Conservation (phyloP, 1,284 basidiomycete genomes). For the Malassezia equina region DNA sequence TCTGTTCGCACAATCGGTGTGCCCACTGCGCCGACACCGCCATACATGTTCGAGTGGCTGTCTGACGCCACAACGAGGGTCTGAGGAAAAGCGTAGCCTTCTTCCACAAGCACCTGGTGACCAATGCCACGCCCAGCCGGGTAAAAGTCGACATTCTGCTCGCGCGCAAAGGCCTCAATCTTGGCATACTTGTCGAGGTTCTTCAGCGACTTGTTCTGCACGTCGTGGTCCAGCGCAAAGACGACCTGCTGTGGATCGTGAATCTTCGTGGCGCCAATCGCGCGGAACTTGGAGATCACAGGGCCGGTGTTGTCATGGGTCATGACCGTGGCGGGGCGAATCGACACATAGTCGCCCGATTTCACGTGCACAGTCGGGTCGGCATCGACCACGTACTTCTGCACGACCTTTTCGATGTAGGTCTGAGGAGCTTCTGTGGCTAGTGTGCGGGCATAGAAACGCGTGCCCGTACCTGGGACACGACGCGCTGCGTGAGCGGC, state of each 20-base stretch:
- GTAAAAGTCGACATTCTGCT: constrained; percentile 84
- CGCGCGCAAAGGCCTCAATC: constrained; percentile 82
- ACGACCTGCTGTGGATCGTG: constrained; percentile 75
- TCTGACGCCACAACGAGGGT: constrained; percentile 65
- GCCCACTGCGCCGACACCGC: constrained; percentile 89
- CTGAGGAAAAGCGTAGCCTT: constrained; percentile 47
- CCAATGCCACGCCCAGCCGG: constrained; percentile 97
- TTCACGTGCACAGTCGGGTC: constrained; percentile 58
- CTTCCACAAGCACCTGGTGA: constrained; percentile 45
- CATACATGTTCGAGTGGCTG: constrained; percentile 98
- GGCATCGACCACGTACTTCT: constrained; percentile 85
- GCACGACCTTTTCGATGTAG: constrained; percentile 92
- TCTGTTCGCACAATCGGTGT: constrained; percentile 75
- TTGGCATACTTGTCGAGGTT: constrained; percentile 85
- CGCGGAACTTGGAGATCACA: constrained; percentile 82
- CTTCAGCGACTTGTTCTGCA: constrained; percentile 88
- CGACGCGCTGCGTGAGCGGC: not conserved
- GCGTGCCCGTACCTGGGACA: not conserved
- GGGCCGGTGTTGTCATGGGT: constrained; percentile 80
- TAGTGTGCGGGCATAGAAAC: not conserved
- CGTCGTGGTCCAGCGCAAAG: constrained; percentile 95
- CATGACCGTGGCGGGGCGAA: constrained; percentile 81
- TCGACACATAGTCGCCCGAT: constrained; percentile 98
- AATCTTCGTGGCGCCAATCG: constrained; percentile 80
- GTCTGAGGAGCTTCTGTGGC: constrained; percentile 56